Conservation (phyloP, 176 grass and related monocot genomes). For the Raddia distichophylla region DNA sequence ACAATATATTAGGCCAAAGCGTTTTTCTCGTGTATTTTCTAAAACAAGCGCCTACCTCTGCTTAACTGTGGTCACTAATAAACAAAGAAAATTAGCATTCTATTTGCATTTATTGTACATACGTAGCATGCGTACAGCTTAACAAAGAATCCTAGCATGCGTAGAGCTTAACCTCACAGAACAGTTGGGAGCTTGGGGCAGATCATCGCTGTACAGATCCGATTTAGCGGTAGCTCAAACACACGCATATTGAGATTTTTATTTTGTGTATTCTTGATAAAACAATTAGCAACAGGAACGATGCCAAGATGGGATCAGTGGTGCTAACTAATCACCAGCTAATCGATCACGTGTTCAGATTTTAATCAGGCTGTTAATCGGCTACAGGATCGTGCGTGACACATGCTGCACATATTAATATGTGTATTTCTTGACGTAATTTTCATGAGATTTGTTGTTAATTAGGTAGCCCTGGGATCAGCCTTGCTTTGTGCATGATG, state of each 20-base stretch:
- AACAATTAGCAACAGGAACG: not conserved
- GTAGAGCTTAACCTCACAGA: not conserved
- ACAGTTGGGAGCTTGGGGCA: constrained; percentile 19
- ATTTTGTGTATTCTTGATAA: not conserved
- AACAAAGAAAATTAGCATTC: not conserved
- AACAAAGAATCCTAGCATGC: not conserved
- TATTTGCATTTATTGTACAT: not conserved
- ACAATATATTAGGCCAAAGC: not conserved
- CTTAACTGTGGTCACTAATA: not conserved
- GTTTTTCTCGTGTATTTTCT: constrained; percentile 13
- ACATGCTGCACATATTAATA: not conserved
- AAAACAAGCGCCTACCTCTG: not conserved
- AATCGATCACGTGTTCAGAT: not conserved
- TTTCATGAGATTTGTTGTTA: constrained; percentile 22
- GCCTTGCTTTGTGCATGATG: not conserved
- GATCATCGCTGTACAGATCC: constrained; percentile 31
- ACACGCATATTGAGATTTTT: constrained; percentile 23
- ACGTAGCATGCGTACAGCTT: not conserved
- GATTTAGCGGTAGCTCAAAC: not conserved
- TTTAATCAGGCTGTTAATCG: not conserved
- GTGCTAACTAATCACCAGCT: not conserved
- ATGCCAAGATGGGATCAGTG: not conserved
- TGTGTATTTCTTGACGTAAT: constrained; percentile 5
- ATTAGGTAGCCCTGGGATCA: not conserved
- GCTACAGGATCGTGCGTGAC: not conserved